Percentiles rank a stretch among this genome's conserved stretches.
These are phyloP conservation scores for Phytophthora litchii DNA, from an alignment of 352 stramenopile species.

Conservation along the genomic window DNA sequence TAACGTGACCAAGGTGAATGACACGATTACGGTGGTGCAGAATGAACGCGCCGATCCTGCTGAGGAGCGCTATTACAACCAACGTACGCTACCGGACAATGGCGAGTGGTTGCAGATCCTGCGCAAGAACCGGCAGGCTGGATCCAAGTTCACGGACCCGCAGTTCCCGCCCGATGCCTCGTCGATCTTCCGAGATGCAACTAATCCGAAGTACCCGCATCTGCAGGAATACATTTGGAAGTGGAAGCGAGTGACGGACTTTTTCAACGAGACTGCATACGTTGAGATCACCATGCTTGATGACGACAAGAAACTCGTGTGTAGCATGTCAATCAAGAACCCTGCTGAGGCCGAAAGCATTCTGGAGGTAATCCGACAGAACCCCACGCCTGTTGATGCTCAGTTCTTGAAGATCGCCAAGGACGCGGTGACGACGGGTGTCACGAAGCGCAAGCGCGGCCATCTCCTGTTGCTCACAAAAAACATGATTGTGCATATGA, in stretches of 20 bases:
- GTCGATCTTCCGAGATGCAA: constrained; percentile 70
- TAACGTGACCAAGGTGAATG: constrained; percentile 77
- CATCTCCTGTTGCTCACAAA: constrained; percentile 81
- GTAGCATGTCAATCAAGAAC: constrained; percentile 85
- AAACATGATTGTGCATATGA: constrained; percentile 88
- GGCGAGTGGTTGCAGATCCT: constrained; percentile 78
- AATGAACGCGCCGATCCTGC: constrained; percentile 57
- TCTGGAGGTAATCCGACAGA: constrained; percentile 58
- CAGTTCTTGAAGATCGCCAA: constrained; percentile 74
- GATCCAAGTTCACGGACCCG: constrained; percentile 83
- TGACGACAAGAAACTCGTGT: constrained; percentile 82
- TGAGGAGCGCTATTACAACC: constrained; percentile 78
- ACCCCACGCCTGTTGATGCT: constrained; percentile 53
- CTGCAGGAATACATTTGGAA: constrained; percentile 82
- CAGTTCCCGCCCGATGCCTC: constrained; percentile 75
- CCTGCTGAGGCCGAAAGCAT: constrained; percentile 78
- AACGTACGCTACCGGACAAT: constrained; percentile 69
- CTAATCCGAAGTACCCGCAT: constrained; percentile 73
- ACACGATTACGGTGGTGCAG: constrained; percentile 71
- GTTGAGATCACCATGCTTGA: constrained; percentile 88
- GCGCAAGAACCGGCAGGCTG: constrained; percentile 69
- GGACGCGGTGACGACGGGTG: constrained; percentile 62
- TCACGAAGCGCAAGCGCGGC: constrained; percentile 71
- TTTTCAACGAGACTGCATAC: constrained; percentile 86
- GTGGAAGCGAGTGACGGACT: constrained; percentile 86